phyloP scores from a whole-genome alignment of 1,139 yeast species.

The Kodamaea plutei region DNA sequence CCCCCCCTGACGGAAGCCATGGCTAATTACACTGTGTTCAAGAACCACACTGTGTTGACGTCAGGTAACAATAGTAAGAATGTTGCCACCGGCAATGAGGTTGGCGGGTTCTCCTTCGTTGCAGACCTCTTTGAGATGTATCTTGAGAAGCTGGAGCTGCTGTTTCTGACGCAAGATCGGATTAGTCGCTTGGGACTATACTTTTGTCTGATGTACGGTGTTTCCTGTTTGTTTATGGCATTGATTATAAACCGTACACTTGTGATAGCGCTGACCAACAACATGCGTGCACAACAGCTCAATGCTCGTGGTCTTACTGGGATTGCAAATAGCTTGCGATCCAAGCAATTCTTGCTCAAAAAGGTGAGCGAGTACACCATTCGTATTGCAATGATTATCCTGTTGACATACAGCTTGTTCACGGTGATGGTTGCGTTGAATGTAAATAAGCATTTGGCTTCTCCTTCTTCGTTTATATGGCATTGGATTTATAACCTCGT shows the following conservation, averaged over 20 bases:
- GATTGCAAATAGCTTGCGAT: background rate
- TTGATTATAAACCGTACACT: constrained; percentile 60
- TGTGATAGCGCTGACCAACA: constrained; percentile 61
- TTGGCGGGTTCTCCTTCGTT: constrained; percentile 2
- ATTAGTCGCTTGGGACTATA: constrained; percentile 24
- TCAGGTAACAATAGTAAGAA: background rate
- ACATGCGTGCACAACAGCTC: constrained; percentile 22
- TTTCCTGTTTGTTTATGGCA: constrained; percentile 57
- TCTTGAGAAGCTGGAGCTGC: constrained; percentile 19
- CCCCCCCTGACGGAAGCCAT: too few species aligned
- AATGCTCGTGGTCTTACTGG: constrained; percentile 5
- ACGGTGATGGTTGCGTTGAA: constrained; percentile 38
- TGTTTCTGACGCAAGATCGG: constrained; percentile 14
- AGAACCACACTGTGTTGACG: background rate
- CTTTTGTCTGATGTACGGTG: constrained; percentile 35
- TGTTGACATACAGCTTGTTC: constrained; percentile 28
- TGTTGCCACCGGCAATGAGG: background rate
- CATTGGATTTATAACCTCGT: constrained; percentile 11
- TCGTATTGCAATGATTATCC: constrained; percentile 28
- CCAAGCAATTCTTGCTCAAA: constrained; percentile 12
- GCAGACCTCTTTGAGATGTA: constrained; percentile 14
- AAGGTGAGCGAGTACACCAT: constrained; percentile 22
- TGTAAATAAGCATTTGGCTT: constrained; percentile 19
- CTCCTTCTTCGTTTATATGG: constrained; percentile 17
- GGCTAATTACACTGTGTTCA: constrained; percentile 1